Base-by-base conservation (phyloP, 768 basidiomycete genomes). In the Sarcodon sp. region DNA sequence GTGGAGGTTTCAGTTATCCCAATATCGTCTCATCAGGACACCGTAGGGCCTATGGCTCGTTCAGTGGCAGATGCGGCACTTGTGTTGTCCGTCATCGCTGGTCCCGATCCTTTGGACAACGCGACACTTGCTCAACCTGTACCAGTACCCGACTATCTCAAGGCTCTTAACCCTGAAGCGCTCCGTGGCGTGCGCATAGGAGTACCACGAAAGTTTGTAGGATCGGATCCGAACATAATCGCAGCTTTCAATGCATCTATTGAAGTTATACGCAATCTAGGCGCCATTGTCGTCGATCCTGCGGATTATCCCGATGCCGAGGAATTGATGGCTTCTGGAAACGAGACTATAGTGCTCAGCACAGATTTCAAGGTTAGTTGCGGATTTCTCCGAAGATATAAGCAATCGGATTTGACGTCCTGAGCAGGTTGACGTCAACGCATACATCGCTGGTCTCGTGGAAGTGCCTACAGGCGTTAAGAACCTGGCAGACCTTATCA, bases 281-380 rank as follows among this genome's bases (percentile, higher is more conserved):
- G 72, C 13, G 72, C 72, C 6, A 65, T 71, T 1, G 64, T 84
- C 4, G 66, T 83, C 6, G 80, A 84, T 55, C 77, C 79, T 0
- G 75, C 78, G 1, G 76, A 82, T 50, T 61, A 83, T 12, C 72
- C 78, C 0, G 73, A 73, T 27, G 74, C 72, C 2, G 66, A 70
- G 0, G 77, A 76, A 47, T 54, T 67, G 16, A 51, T 54, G 3
- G 72, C 73, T 0, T 69, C 69, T 16, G 47, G 50, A 0, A 76
- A 78, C 47, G 79, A 83, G 57, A 72, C 66, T 0, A 59, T 76
- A 12, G 80, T 81, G 2, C 52, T 77, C n/a, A 54, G 66, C 10
- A 62, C 66, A 0, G 79, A 83, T 52, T 77, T 83, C 63, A 83
- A 79, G 69, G 80, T 73, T 44, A 37, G 57, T 49, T 3, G 38